Evolutionary conservation across 495 filamentous ascomycete genomes (phyloP), one percentile per base, ranked within the genome.

Genomic region (Elaphomyces granulatus): DNA sequence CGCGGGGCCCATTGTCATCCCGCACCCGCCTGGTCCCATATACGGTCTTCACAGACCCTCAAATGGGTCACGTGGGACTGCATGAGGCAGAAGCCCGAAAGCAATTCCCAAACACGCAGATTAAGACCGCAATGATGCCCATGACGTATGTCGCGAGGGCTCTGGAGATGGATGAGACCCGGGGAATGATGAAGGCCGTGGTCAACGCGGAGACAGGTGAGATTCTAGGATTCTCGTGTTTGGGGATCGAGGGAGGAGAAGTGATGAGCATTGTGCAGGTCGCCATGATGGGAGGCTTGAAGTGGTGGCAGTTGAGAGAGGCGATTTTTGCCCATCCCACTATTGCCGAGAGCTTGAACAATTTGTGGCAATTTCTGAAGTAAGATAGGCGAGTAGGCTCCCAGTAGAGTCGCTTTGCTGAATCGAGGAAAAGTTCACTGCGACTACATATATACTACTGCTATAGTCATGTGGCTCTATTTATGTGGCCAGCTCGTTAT

Each of bases 231-330:
- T 72, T 70, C 49, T 60, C 64, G 0, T 65, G 61, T 47, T 42
- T 74, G 19, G 63, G 67, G 2, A 38, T 62, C 14, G 70, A 74
- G 49, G 70, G 65, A 8, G 70, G 68, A n/a, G 68, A 71, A 54
- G 37, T 73, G 33, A 71, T 71, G 68, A 56, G 53, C 37, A 51
- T 67, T 17, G 60, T 73, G 39, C 59, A 74, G 52, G 60, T 61
- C 42, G 67, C 68, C 3, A 70, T 72, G 59, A 50, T 67, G 46
- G 69, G 65, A 1, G 48, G 53, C 12, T 17, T 70, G 36, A 42
- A 46, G 30, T 71, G 58, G 44, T 37, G 54, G 47, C 49, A 46
- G 38, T 46, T 73, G 44, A 48, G 52, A 43, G 51, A 66, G 42
- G 60, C 57, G 9, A 52, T 71, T 1, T 68, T 61, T 53, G 66